These are phyloP conservation scores for Ormosia emarginata DNA, from an alignment of 306 rosid species.

Conservation along the genomic window DNA sequence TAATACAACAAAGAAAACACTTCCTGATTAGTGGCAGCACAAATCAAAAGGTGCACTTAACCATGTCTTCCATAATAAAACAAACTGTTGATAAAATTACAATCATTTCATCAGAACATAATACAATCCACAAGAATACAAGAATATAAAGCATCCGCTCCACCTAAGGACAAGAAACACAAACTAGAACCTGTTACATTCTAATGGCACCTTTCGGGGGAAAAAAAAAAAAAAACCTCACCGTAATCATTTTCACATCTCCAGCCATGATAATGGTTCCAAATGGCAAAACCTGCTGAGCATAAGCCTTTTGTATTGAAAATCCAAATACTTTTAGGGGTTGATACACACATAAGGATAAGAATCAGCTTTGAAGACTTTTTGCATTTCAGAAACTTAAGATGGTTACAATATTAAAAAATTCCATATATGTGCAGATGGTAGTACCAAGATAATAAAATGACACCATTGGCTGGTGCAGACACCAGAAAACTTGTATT, in stretches of 20 bases:
- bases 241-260: neutral
- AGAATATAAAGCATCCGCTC: neutral
- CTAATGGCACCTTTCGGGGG: neutral
- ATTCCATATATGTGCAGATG: slow-evolving; percentile 26
- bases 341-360: neutral
- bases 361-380: slow-evolving; percentile 17
- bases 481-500: slow-evolving; percentile 55
- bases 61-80: neutral
- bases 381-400: slow-evolving; percentile 32
- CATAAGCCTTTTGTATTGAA: neutral
- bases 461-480: slow-evolving; percentile 26
- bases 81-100: neutral
- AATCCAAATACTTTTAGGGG: neutral
- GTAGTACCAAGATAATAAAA: slow-evolving; percentile 29
- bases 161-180: neutral
- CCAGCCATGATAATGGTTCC: neutral
- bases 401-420: slow-evolving; percentile 29
- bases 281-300: neutral
- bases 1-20: neutral
- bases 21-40: neutral
- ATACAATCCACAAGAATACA: neutral
- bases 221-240: neutral
- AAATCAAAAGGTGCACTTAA: neutral
- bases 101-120: neutral
- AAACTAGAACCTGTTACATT: neutral